phyloP scores from a whole-genome alignment of 805 yeast species.

The Pichia manshurica region DNA sequence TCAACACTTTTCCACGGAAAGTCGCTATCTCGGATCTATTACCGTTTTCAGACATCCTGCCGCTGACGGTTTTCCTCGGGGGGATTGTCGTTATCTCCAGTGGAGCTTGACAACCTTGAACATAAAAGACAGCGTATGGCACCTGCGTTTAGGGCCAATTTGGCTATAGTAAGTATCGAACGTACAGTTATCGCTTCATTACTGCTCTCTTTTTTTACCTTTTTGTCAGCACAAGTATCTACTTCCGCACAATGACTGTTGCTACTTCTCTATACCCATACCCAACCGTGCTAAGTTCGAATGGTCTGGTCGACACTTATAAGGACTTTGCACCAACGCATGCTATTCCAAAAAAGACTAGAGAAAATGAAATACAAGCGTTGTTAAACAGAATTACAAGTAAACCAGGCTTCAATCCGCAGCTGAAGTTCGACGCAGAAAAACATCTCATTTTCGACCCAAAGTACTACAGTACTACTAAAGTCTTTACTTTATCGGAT shows the following conservation, averaged over 20 bases:
- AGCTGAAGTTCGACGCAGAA: constrained; percentile 33
- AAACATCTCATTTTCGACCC: constrained; percentile 29
- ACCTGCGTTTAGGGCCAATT: too few relatives aligned
- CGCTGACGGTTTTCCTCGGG: background rate
- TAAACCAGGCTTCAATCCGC: constrained; percentile 24
- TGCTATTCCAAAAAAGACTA: constrained; percentile 23
- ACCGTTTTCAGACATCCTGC: background rate
- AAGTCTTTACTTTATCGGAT: constrained; percentile 34
- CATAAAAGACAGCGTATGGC: too few relatives aligned
- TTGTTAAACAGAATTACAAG: constrained; percentile 18
- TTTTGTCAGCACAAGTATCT: background rate
- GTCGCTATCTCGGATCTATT: background rate
- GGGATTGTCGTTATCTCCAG: too few relatives aligned
- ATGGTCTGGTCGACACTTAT: constrained; percentile 12
- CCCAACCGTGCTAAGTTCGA: constrained; percentile 7
- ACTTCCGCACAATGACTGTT: background rate
- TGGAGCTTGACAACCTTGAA: too few relatives aligned
- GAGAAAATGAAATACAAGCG: constrained; percentile 22
- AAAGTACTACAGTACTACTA: constrained; percentile 33
- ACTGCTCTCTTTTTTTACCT: background rate
- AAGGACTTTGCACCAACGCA: constrained; percentile 8
- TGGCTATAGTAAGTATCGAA: too few relatives aligned
- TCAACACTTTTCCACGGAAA: too few relatives aligned
- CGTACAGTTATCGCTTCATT: too few relatives aligned
- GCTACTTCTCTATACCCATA: constrained; percentile 5